These are phyloP conservation scores for Casuarina cunninghamiana DNA, from an alignment of 306 rosid species.

Conservation along the genomic window DNA sequence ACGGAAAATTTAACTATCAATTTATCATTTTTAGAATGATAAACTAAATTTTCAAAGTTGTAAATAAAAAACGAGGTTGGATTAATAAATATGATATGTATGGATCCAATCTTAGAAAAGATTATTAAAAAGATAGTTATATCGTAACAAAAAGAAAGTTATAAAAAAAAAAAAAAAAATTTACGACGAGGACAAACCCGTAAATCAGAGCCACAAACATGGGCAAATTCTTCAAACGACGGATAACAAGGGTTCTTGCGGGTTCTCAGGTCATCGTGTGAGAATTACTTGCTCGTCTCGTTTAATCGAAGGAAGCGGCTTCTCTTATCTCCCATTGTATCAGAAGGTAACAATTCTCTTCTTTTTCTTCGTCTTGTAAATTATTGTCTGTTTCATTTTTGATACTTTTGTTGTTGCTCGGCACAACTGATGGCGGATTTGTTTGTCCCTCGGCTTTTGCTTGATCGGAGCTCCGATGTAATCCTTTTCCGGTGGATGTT, in stretches of 20 bases:
- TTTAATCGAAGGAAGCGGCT: not conserved
- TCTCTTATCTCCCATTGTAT: not conserved
- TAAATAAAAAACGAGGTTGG: too few relatives aligned
- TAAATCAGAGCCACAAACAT: not conserved
- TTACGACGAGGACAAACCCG: not conserved
- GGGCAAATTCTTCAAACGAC: not conserved
- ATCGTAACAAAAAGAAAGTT: too few relatives aligned
- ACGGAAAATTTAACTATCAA: too few relatives aligned
- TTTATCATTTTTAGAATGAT: too few relatives aligned
- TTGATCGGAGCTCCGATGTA: not conserved
- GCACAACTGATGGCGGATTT: not conserved
- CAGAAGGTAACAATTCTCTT: not conserved
- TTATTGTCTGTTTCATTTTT: not conserved
- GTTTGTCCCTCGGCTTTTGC: not conserved
- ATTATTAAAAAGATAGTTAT: too few relatives aligned
- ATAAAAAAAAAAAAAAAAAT: too few relatives aligned
- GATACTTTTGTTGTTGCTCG: not conserved
- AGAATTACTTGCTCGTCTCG: not conserved
- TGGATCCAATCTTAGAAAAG: too few relatives aligned
- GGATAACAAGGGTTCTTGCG: not conserved
- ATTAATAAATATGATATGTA: too few relatives aligned
- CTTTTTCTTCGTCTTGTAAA: not conserved
- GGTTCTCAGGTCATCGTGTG: too few relatives aligned
- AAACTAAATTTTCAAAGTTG: too few relatives aligned
- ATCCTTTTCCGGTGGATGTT: not conserved